A percentile compares a stretch with the other conserved stretches of the same genome.
Evolutionary conservation across 2,329 filamentous ascomycete species (phyloP).

Genomic region (Talaromyces sp.): DNA sequence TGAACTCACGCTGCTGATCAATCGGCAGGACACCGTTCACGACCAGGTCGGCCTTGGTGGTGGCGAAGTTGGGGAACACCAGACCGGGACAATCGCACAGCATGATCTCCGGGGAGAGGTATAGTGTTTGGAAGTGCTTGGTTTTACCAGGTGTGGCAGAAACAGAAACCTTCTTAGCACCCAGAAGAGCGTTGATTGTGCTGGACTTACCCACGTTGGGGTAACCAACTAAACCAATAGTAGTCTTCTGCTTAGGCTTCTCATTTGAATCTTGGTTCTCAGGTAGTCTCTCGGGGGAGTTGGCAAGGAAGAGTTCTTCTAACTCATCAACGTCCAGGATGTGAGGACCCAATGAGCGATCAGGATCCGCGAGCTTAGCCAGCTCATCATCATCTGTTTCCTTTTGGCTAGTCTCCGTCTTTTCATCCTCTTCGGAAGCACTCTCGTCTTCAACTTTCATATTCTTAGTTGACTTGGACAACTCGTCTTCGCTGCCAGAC

Average conservation of each 20-base stretch:
- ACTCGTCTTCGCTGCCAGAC: conserved; percentile 46
- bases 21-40: conserved; percentile 95
- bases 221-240: conserved; percentile 94
- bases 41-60: conserved; percentile 93
- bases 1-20: conserved; percentile 92
- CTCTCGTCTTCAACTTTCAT: conserved; percentile 49
- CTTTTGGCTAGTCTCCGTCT: conserved; percentile 20
- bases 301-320: conserved; percentile 81
- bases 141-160: conserved; percentile 97
- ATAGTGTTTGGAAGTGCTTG: conserved; percentile 98
- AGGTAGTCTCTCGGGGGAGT: conserved; percentile 61
- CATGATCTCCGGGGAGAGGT: conserved; percentile 84
- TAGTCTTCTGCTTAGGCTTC: conserved; percentile 65
- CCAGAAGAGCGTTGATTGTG: conserved; percentile 98
- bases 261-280: conserved; percentile 50
- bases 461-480: conserved; percentile 49
- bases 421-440: conserved; percentile 31
- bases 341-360: conserved; percentile 59
- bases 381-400: conserved; percentile 14
- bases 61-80: conserved; percentile 97
- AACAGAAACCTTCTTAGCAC: conserved; percentile 97
- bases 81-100: conserved; percentile 98
- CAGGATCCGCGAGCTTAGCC: conserved; percentile 24
- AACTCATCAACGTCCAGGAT: conserved; percentile 93
- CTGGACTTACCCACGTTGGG: conserved; percentile 99